These are phyloP conservation scores for Salvia sclarea DNA, from an alignment of 305 asterid genomes.

Conservation along the genomic window DNA sequence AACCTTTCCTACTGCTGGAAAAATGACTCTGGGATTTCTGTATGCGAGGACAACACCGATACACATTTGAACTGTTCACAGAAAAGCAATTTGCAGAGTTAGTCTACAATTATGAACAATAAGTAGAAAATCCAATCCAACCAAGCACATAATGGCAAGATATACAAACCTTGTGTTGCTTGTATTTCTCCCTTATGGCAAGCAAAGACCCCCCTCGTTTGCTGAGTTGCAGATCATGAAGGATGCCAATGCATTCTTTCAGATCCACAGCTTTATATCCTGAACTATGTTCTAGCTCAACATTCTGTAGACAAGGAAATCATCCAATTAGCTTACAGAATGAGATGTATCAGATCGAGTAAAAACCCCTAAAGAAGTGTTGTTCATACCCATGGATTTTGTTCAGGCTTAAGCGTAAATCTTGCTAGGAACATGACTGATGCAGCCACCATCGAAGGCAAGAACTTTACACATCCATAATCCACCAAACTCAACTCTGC, in stretches of 20 bases:
- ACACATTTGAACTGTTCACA: slow-evolving; percentile 72
- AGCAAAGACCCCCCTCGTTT: slow-evolving; percentile 53
- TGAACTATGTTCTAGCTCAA: slow-evolving; percentile 46
- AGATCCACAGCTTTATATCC: slow-evolving; percentile 70
- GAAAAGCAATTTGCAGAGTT: slow-evolving; percentile 9
- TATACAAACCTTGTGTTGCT: slow-evolving; percentile 67
- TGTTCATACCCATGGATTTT: slow-evolving; percentile 73
- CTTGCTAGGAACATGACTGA: slow-evolving; percentile 71
- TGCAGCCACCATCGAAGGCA: slow-evolving; percentile 87
- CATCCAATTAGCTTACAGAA: not conserved
- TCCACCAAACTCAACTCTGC: slow-evolving; percentile 84
- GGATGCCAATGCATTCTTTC: slow-evolving; percentile 68
- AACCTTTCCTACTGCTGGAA: slow-evolving; percentile 40
- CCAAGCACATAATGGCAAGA: not conserved
- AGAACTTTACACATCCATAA: slow-evolving; percentile 65
- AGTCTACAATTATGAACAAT: not conserved
- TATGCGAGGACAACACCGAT: slow-evolving; percentile 48
- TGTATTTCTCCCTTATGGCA: slow-evolving; percentile 78
- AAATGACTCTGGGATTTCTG: slow-evolving; percentile 51
- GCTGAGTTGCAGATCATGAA: slow-evolving; percentile 70
- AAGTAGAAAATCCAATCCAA: not conserved
- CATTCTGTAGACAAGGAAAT: slow-evolving; percentile 43
- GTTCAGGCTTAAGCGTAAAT: slow-evolving; percentile 60
- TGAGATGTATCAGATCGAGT: not conserved
- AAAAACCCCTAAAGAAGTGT: not conserved